phyloP scores from a whole-genome alignment of 2,329 filamentous ascomycete genomes.

The Ceratocystis variospora region DNA sequence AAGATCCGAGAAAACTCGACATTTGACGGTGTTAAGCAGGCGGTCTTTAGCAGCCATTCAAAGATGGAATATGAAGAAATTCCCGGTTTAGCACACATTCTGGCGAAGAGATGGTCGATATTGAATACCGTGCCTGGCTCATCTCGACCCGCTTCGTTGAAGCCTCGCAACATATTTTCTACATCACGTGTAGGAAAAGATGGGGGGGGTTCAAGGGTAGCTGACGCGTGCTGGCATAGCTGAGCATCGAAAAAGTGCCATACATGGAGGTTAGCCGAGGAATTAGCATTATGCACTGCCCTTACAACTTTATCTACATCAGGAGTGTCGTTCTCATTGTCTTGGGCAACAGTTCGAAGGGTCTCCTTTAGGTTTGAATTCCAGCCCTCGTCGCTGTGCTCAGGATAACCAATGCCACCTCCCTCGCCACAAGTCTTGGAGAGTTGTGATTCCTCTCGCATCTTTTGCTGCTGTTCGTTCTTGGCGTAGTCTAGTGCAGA shows the following conservation, averaged over 20 bases:
- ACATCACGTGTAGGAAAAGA: not conserved
- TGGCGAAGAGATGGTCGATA: constrained; percentile 4
- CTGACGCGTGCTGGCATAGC: not conserved
- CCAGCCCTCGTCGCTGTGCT: not conserved
- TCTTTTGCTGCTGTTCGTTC: not conserved
- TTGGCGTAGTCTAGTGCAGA: not conserved
- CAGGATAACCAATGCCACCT: not conserved
- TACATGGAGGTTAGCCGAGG: not conserved
- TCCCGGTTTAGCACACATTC: constrained; percentile 1
- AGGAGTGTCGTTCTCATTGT: constrained; percentile 14
- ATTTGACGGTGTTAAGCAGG: constrained; percentile 27
- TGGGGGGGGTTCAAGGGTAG: not conserved
- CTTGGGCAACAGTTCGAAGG: constrained; percentile 7
- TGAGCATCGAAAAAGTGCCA: constrained; percentile 9
- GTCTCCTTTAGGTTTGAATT: constrained; percentile 11
- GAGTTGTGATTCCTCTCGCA: not conserved
- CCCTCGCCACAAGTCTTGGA: not conserved
- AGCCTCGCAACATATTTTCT: not conserved
- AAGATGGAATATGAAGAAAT: constrained; percentile 49
- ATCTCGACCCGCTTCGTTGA: constrained; percentile 32
- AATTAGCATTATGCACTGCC: constrained; percentile 10
- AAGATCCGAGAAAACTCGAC: constrained; percentile 6
- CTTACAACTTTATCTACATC: constrained; percentile 19
- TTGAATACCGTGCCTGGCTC: not conserved
- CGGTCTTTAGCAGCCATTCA: constrained; percentile 49